Percentiles rank a stretch among this genome's conserved stretches.
Evolutionary conservation across 225 moss, liverwort and hornwort genomes (phyloP).

Genomic region (Marchantia polymorpha): DNA sequence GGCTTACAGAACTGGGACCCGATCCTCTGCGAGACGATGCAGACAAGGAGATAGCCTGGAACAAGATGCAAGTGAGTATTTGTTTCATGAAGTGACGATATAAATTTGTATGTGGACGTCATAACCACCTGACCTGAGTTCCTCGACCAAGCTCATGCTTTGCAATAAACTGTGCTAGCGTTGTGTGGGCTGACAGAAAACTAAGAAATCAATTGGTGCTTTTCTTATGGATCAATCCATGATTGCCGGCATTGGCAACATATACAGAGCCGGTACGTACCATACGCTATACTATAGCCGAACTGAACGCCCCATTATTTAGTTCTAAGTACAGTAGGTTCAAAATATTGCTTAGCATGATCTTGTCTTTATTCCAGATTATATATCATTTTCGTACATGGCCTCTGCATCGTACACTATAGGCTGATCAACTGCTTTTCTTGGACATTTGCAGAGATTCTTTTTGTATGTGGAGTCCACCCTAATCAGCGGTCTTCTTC

Average conservation of each 20-base stretch:
- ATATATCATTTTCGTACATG: background rate
- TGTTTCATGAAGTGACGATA: background rate
- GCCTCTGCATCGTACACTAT: too few species aligned
- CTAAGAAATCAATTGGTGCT: conserved; percentile 77
- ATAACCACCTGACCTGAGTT: background rate
- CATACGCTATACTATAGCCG: background rate
- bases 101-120: background rate
- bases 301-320: too few species aligned
- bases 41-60: conserved; percentile 82
- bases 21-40: conserved; percentile 82
- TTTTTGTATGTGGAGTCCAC: conserved; percentile 83
- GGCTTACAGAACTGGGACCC: conserved; percentile 60
- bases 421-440: background rate
- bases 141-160: background rate
- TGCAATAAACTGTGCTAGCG: background rate
- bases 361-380: background rate
- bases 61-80: conserved; percentile 63
- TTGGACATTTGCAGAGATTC: conserved; percentile 56
- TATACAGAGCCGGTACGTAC: conserved; percentile 68
- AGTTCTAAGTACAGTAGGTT: background rate
- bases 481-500: conserved; percentile 63
- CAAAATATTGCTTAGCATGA: background rate
- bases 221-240: conserved; percentile 89
- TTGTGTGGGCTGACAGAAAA: conserved; percentile 50
- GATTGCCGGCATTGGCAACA: conserved; percentile 89